Evolutionary conservation across 2,329 filamentous ascomycete species (phyloP).

Genomic region (Xylariaceae sp.): DNA sequence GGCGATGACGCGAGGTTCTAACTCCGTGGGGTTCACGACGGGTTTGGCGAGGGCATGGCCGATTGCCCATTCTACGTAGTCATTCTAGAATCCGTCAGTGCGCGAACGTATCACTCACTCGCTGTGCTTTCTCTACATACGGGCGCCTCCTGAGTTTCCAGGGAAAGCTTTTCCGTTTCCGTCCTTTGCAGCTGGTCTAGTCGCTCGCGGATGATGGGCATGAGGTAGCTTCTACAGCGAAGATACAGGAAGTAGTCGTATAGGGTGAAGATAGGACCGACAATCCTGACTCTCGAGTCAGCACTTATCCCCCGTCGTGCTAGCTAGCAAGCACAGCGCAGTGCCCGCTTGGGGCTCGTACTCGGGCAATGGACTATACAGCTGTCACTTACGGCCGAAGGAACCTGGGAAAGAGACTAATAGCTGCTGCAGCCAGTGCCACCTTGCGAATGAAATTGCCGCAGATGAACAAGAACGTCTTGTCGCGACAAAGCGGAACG

Average conservation of each 20-base stretch:
- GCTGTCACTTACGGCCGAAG: conserved; percentile 30
- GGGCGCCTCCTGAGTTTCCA: conserved; percentile 14
- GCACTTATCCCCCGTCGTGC: background rate
- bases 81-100: conserved; percentile 26
- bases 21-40: conserved; percentile 26
- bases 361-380: background rate
- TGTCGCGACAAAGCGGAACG: conserved; percentile 30
- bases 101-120: too few species aligned
- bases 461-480: conserved; percentile 31
- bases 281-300: conserved; percentile 21
- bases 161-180: conserved; percentile 20
- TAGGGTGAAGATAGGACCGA: conserved; percentile 30
- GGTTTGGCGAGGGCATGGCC: conserved; percentile 33
- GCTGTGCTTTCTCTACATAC: conserved; percentile 15
- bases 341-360: too few species aligned
- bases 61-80: conserved; percentile 41
- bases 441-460: conserved; percentile 32
- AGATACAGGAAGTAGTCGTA: conserved; percentile 34
- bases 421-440: conserved; percentile 28
- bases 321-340: background rate
- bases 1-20: conserved; percentile 33
- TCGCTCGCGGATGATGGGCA: conserved; percentile 35
- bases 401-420: conserved; percentile 31
- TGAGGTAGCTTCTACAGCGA: conserved; percentile 31
- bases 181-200: conserved; percentile 19